Evolutionary conservation across 169 alveolate genomes (phyloP).

Genomic region (Perkinsus marinus): DNA sequence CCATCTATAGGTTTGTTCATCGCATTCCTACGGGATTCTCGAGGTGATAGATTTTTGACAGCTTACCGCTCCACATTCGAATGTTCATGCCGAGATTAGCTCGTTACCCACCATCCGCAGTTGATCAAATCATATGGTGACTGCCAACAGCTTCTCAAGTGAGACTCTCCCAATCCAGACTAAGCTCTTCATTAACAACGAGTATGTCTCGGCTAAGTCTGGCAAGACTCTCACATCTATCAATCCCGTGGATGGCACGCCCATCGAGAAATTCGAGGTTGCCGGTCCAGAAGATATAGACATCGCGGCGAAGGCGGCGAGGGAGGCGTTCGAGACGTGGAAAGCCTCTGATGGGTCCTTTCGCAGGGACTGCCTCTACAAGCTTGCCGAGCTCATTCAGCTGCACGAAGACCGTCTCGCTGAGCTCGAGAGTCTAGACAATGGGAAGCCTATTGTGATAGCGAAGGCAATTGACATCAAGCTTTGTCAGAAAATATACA

Average conservation of each 20-base stretch:
- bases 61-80: too few species aligned
- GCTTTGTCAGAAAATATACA: constrained; percentile 25
- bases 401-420: constrained; percentile 55
- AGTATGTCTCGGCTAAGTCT: constrained; percentile 35
- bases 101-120: too few species aligned
- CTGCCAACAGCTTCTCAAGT: too few species aligned
- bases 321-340: constrained; percentile 58
- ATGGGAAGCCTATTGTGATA: constrained; percentile 55
- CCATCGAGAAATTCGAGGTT: constrained; percentile 29
- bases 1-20: too few species aligned
- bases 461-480: constrained; percentile 38
- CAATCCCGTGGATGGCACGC: constrained; percentile 54
- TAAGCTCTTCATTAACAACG: constrained; percentile 40
- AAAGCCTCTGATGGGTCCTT: constrained; percentile 29
- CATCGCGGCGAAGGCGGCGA: constrained; percentile 61
- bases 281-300: constrained; percentile 58
- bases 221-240: constrained; percentile 23
- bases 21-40: too few species aligned
- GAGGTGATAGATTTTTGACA: too few species aligned
- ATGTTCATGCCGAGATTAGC: too few species aligned
- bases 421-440: constrained; percentile 52
- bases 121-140: too few species aligned
- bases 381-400: constrained; percentile 54
- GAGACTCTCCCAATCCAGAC: constrained; percentile 8
- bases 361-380: constrained; percentile 38